These are phyloP conservation scores for Phytophthora pistaciae DNA, from an alignment of 352 stramenopile species.

Conservation along the genomic window DNA sequence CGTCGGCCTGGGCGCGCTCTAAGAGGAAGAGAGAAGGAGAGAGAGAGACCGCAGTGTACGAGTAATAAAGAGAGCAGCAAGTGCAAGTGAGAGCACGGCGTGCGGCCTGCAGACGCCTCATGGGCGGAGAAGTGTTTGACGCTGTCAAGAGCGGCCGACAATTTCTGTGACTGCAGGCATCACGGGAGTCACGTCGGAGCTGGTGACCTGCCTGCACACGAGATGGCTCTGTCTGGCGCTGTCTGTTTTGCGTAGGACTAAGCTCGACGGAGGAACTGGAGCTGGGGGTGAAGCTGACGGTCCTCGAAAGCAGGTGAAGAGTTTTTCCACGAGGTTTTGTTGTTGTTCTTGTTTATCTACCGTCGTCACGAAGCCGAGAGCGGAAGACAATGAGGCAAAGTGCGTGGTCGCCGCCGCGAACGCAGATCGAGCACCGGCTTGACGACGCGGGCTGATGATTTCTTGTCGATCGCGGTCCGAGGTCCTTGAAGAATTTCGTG, in stretches of 20 bases:
- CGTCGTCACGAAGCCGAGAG: background rate
- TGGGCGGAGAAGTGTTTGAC: background rate
- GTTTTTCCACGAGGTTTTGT: conserved; percentile 1
- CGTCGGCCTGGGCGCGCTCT: conserved; percentile 72
- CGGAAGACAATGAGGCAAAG: conserved; percentile 18
- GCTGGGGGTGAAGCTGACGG: background rate
- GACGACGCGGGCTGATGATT: background rate
- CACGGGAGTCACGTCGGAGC: no score
- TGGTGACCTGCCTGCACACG: background rate
- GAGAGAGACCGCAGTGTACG: background rate
- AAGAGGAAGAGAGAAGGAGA: conserved; percentile 21
- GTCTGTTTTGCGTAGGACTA: conserved; percentile 24
- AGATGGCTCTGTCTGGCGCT: background rate
- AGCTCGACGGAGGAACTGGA: background rate
- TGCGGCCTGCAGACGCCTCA: background rate
- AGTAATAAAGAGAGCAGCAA: background rate
- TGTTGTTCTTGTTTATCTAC: background rate
- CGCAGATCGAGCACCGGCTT: background rate
- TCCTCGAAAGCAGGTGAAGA: background rate
- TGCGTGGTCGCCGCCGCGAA: background rate
- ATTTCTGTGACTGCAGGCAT: background rate
- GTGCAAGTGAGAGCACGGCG: background rate
- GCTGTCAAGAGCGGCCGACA: conserved; percentile 1
- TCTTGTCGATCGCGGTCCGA: background rate
- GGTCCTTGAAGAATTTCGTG: background rate